Evolutionary conservation across 2,329 filamentous ascomycete species (phyloP), one percentile per base, ranked within the genome.

Genomic region (Botrytis deweyae): DNA sequence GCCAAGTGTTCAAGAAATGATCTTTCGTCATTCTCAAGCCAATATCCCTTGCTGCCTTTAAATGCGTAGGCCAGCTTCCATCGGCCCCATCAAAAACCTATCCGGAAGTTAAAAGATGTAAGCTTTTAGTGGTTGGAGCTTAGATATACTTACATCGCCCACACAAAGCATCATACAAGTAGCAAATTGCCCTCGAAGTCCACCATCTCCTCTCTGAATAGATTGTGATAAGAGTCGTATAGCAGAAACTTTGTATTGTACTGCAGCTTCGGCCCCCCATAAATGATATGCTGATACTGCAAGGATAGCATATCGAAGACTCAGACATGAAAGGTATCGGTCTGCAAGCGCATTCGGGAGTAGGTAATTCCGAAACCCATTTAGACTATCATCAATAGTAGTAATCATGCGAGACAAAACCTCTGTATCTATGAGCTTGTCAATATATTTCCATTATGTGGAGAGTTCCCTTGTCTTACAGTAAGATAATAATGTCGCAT

Each of bases 81-180:
- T 86, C 85, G 0, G 80, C 82, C 70, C 85, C 84, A 73, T 86
- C 85, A 76, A 87, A 86, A n/a, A 74, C 73, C 73, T 74, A 36
- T 46, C 16, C 25, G 25, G 42, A 6, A 70, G 42, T 62, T 42
- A 68, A n/a, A 4, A 40, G 5, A 22, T 14, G 3, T 55, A 40
- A 4, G 18, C 9, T 8, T 58, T 25, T 7, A 42, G 46, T 42
- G 3, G 22, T 42, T 4, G 49, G 9, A 55, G 36, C 16, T 58
- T 29, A 42, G 25, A 49, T 33, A 36, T 36, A 72, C 73, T 66
- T 20, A 86, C 85, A 77, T 84, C 85, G 74, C 86, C 86, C 25
- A 86, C 84, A 70, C 84, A 86, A 10, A 86, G 81, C 85, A 87
- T 86, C 85, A 86, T 85, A 12, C 83, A 85, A 20, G 84, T 83